phyloP scores from a whole-genome alignment of 352 stramenopile genomes.

The Pseudoperonospora humuli region DNA sequence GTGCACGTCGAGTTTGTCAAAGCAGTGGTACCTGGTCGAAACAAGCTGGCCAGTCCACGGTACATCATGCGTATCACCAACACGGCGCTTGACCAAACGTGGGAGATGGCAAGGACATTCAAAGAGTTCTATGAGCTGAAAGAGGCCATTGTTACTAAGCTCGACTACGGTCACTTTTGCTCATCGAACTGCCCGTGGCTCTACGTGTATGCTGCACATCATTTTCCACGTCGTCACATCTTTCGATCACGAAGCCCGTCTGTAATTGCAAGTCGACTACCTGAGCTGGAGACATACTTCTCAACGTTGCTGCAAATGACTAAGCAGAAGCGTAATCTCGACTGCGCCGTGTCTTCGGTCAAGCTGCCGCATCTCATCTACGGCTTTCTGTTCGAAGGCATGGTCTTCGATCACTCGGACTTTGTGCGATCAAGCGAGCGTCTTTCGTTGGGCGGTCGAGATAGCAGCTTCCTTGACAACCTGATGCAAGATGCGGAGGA shows the following conservation, averaged over 20 bases:
- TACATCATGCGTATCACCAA: constrained; percentile 81
- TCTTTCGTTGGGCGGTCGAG: constrained; percentile 22
- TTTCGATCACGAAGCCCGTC: constrained; percentile 61
- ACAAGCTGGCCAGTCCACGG: constrained; percentile 54
- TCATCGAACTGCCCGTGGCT: constrained; percentile 75
- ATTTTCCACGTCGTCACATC: constrained; percentile 70
- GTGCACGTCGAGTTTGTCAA: constrained; percentile 79
- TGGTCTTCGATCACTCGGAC: constrained; percentile 70
- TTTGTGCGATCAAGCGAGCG: constrained; percentile 60
- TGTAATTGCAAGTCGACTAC: constrained; percentile 52
- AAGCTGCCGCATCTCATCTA: constrained; percentile 62
- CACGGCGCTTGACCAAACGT: constrained; percentile 51
- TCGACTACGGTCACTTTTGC: constrained; percentile 78
- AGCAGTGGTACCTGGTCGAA: constrained; percentile 54
- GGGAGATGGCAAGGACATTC: constrained; percentile 76
- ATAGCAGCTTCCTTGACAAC: constrained; percentile 28
- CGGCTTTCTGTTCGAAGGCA: constrained; percentile 75
- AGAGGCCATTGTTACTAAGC: constrained; percentile 38
- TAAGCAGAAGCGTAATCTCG: constrained; percentile 53
- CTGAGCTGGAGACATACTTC: constrained; percentile 60
- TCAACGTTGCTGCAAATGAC: constrained; percentile 51
- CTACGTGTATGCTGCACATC: constrained; percentile 71
- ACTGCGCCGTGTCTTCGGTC: constrained; percentile 50
- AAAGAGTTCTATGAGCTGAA: constrained; percentile 78
- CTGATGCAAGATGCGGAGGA: constrained; percentile 30